phyloP scores from a whole-genome alignment of 2,329 filamentous ascomycete genomes.

The Colletotrichum scovillei region DNA sequence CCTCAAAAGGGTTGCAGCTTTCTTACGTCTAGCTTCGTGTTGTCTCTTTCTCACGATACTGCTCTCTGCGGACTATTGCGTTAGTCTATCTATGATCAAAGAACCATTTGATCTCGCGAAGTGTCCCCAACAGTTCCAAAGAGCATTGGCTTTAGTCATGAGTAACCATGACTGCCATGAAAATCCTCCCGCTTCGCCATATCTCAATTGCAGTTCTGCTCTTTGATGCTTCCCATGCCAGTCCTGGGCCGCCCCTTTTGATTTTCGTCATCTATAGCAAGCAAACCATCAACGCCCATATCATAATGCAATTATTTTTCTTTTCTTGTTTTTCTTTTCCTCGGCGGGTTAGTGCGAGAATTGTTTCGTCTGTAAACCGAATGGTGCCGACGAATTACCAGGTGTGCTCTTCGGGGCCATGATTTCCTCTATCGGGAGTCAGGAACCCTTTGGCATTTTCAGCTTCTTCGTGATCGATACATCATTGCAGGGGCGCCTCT shows the following conservation, averaged over 20 bases:
- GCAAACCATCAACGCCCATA: conserved; percentile 32
- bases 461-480: background rate
- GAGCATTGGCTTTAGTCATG: conserved; percentile 1
- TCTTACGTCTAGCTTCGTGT: conserved; percentile 21
- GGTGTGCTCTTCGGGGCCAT: background rate
- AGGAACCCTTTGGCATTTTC: background rate
- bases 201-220: conserved; percentile 5
- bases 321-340: conserved; percentile 17
- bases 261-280: conserved; percentile 31
- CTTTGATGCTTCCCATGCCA: conserved; percentile 25
- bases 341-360: conserved; percentile 20
- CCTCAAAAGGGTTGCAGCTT: background rate
- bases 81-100: conserved; percentile 19
- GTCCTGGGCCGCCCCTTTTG: conserved; percentile 12
- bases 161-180: conserved; percentile 1
- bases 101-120: background rate
- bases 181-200: conserved; percentile 21
- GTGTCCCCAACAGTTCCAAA: conserved; percentile 10
- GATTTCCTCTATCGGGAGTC: background rate
- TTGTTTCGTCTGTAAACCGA: conserved; percentile 30
- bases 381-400: background rate
- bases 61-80: conserved; percentile 7
- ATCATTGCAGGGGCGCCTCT: conserved; percentile 11
- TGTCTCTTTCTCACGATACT: conserved; percentile 7
- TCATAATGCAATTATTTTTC: conserved; percentile 30